Evolutionary conservation across 2,329 filamentous ascomycete genomes (phyloP), one percentile per base, ranked within the genome.

Genomic region (Sphaceloma murrayae): DNA sequence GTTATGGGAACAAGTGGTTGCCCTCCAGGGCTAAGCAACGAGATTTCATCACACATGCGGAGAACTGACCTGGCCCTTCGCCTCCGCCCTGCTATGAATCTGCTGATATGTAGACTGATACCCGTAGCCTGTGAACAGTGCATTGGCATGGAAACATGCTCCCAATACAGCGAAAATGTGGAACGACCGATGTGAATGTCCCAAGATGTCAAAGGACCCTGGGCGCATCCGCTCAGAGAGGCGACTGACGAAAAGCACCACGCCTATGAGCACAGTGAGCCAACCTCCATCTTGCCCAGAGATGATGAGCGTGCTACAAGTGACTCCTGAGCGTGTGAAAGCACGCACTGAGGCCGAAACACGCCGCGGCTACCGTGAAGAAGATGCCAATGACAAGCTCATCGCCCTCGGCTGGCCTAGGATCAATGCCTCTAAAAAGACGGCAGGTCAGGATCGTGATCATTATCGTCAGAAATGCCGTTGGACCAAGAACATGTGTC

Each of bases 271-370:
- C 22, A 49, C 42, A 33, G 42, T 40, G 6, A 54, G 4, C 4
- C 46, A 10, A 59, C 55, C 38, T 59, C 58, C 50, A 59, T 51
- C 22, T 49, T 47, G 8, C 53, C 55, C 55, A 57, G 34, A 54
- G 49, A 39, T 57, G 52, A 33, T 59, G 53, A 17, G 58, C 49
- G 10, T 55, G 51, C 40, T 57, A 58, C 2, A 56, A 60, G 33
- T 58, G 56, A 38, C 56, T 59, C 29, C 55, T 46, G 3, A 58
- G 45, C 8, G 54, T 59, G 17, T 59, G 54, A 14, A 59, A 59
- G n/a, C 46, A 54, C 19, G 53, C 42, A 32, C 51, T 55, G 9
- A 58, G 44, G 5, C 49, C 55, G 24, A 51, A 46, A 14, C 45
- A 46, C 7, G 33, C 18, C 2, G 32, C 46, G 5, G 46, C 46